Base-by-base conservation (phyloP, 345 rosid genomes). In the Melaleuca quinquenervia region DNA sequence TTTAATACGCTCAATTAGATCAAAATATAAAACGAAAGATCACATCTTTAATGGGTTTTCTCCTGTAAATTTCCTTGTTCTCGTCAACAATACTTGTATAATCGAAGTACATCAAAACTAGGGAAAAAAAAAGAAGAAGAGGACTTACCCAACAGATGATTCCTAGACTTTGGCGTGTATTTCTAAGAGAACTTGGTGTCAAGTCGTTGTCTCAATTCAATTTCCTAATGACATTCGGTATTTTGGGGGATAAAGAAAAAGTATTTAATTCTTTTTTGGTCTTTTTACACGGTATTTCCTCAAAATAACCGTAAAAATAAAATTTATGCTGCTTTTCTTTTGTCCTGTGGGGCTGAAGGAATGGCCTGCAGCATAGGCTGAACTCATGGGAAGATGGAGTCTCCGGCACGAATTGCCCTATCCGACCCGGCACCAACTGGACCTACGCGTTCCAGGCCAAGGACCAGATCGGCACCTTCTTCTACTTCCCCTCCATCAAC, bases 311-410 rank as follows among this genome's bases (percentile, higher is more conserved):
- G 18, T 41, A 41, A 41, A 41, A 41, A 4, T 12, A 36, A 70
- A 50, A 27, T 14, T 82, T n/a, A 15, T 16, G 56, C 44, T 22
- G 44, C 78, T 21, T 49, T 41, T 44, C 16, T 62, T 82, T 50
- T 22, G 20, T 45, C 14, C 50, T 11, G 8, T 26, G 45, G 45
- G 86, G 58, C n/a, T 83, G 87, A 85, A 91, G 93, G 94, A 92
- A 92, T 87, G 93, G 93, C 22, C 88, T 91, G 85, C 92, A 93
- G 54, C 94, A 91, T 60, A 90, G 96, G 88, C 90, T 89, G 54
- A 91, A 93, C 85, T 91, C 92, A 51, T 92, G 95, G 95, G 93
- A 91, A 55, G 94, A 92, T 88, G 93, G 93, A 56, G 94, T 91
- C 74, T 87, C 93, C 14, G 95, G 93, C 84, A 88, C 95, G 22